Evolutionary conservation across 805 yeast species (phyloP).

Genomic region (Nakazawaea laoshanensis): DNA sequence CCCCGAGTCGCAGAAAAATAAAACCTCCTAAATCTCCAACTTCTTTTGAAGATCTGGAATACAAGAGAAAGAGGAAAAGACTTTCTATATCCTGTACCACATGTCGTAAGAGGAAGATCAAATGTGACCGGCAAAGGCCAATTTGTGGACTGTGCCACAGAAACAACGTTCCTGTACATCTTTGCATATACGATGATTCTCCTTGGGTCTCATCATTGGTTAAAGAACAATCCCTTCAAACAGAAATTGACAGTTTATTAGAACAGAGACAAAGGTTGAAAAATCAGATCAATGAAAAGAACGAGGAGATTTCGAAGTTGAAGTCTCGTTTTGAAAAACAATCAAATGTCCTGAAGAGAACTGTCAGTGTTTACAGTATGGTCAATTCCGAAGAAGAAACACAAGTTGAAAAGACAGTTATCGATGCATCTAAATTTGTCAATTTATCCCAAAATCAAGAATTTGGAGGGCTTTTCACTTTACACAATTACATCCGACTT

Average conservation of each 20-base stretch:
- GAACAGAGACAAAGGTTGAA: conserved; percentile 6
- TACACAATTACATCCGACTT: background rate
- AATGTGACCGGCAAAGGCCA: conserved; percentile 30
- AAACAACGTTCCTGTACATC: conserved; percentile 18
- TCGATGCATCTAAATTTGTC: background rate
- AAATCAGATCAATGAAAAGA: background rate
- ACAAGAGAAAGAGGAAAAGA: conserved; percentile 33
- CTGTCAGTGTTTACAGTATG: conserved; percentile 2
- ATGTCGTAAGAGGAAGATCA: conserved; percentile 30
- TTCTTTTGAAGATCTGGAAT: conserved; percentile 11
- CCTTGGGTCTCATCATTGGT: conserved; percentile 13
- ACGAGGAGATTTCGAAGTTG: background rate
- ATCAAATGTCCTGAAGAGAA: background rate
- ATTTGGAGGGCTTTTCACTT: conserved; percentile 3
- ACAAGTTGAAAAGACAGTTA: background rate
- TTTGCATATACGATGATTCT: conserved; percentile 17
- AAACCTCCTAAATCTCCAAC: background rate
- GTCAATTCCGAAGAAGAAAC: conserved; percentile 2
- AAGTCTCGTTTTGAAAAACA: background rate
- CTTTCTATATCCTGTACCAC: conserved; percentile 36
- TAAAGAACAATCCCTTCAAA: conserved; percentile 8
- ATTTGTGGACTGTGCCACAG: conserved; percentile 25
- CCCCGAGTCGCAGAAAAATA: no score
- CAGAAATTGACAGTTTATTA: conserved; percentile 7
- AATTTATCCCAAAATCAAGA: conserved; percentile 1